A percentile compares a stretch with the other conserved stretches of the same genome.
Evolutionary conservation across 2,329 filamentous ascomycete species (phyloP).

Genomic region (Exophiala aquamarina): DNA sequence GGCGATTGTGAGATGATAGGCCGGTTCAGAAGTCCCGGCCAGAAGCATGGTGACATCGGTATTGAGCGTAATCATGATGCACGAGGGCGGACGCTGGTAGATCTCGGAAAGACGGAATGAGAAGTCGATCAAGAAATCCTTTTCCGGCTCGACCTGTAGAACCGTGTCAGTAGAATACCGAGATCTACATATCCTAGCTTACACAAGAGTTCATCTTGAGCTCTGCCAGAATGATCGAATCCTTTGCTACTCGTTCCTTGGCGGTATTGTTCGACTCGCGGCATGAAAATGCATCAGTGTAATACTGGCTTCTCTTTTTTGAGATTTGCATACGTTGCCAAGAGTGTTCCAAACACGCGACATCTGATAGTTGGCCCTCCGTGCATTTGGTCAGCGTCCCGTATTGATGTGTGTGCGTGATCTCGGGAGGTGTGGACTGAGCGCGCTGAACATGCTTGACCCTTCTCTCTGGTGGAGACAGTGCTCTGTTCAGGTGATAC

Average conservation of each 20-base stretch:
- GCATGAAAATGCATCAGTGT: constrained; percentile 39
- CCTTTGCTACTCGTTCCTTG: constrained; percentile 51
- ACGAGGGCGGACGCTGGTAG: constrained; percentile 72
- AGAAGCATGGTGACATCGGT: constrained; percentile 75
- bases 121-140: constrained; percentile 73
- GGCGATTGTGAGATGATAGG: constrained; percentile 74
- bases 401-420: constrained; percentile 21
- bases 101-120: constrained; percentile 71
- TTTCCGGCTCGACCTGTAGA: constrained; percentile 65
- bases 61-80: constrained; percentile 72
- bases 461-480: constrained; percentile 19
- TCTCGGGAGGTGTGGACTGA: constrained; percentile 27
- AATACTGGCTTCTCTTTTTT: constrained; percentile 40
- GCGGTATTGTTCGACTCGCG: constrained; percentile 38
- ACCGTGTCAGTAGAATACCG: constrained; percentile 27
- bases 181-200: constrained; percentile 30
- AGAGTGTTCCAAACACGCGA: constrained; percentile 21
- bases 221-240: constrained; percentile 63
- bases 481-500: constrained; percentile 16
- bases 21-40: constrained; percentile 72
- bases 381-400: constrained; percentile 17
- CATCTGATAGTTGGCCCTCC: constrained; percentile 19
- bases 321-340: constrained; percentile 28
- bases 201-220: constrained; percentile 66
- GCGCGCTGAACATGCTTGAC: constrained; percentile 16